Conservation (phyloP, 148 eudicot genomes). For the Rhododendron griersonianum region DNA sequence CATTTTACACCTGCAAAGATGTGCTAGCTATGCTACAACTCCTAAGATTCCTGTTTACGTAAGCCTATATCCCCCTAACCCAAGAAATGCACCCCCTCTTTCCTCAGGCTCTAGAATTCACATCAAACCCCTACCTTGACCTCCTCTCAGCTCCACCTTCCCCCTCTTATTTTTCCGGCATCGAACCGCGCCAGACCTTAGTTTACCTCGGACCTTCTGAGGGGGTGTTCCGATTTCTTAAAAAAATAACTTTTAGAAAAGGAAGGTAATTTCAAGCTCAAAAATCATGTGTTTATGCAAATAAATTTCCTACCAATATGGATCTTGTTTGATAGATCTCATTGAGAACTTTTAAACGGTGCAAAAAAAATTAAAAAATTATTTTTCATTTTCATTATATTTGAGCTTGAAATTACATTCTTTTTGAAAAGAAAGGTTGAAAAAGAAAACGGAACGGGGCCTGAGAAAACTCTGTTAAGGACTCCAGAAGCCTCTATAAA, state of each 20-base stretch:
- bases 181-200: not conserved
- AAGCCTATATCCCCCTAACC: not conserved
- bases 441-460: too few relatives aligned
- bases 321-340: too few relatives aligned
- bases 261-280: too few relatives aligned
- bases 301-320: too few relatives aligned
- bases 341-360: too few relatives aligned
- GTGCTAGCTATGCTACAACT: not conserved
- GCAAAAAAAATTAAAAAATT: too few relatives aligned
- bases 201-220: not conserved
- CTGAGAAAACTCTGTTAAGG: not conserved
- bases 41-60: not conserved
- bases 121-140: not conserved
- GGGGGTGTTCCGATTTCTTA: too few relatives aligned
- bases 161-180: not conserved
- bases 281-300: too few relatives aligned
- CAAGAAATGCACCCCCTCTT: not conserved
- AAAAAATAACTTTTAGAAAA: too few relatives aligned
- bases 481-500: not conserved
- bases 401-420: too few relatives aligned
- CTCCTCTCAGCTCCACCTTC: not conserved
- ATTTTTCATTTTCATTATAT: too few relatives aligned
- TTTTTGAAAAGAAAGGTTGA: too few relatives aligned
- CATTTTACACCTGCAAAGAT: not conserved
- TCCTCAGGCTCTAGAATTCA: not conserved